Evolutionary conservation across 2,329 filamentous ascomycete genomes (phyloP), one percentile per base, ranked within the genome.

Genomic region (Neophaeococcomyces mojaviensis): DNA sequence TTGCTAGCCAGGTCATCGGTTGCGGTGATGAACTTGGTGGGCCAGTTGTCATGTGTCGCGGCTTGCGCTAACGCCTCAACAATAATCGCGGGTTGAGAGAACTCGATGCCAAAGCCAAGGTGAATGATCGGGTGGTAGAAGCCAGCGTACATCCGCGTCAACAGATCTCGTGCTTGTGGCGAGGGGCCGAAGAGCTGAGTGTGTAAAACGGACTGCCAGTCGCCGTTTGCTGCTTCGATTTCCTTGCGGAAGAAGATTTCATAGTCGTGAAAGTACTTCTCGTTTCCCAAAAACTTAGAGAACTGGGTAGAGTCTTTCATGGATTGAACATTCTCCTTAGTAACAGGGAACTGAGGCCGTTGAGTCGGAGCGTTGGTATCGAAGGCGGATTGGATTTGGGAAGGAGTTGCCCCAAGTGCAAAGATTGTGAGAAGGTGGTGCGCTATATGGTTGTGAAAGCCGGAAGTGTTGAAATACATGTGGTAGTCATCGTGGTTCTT

Each of bases 31-130:
- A 53, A 57, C 28, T 39, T 35, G 12, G 26, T 48, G 2, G 46
- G 46, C 53, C 48, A 55, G 10, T 42, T 30, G 18, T 70, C 63
- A 58, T 90, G 85, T 2, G 84, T 77, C 8, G 81, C 77, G 1
- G 83, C 74, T 66, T 89, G 82, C 1, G 87, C 85, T 6, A 94
- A 73, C 1, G 71, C 86, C 65, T 88, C 78, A 6, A 86, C 84
- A 16, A 94, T 74, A 49, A 92, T 78, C 26, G 81, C 81, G 1
- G 85, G 84, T 60, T 89, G 85, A 4, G 71, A 57, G 69, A 86
- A 90, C 59, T 92, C 86, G 30, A 94, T 61, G 9, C 84, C 87
- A 58, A 86, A 88, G 48, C 86, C 84, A n/a, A 90, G 73, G 62
- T 92, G 85, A 50, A 94, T 88, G 22, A 89, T 67, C 3, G 86